Evolutionary conservation across 345 rosid species (phyloP).

Genomic region (Balakata baccata): DNA sequence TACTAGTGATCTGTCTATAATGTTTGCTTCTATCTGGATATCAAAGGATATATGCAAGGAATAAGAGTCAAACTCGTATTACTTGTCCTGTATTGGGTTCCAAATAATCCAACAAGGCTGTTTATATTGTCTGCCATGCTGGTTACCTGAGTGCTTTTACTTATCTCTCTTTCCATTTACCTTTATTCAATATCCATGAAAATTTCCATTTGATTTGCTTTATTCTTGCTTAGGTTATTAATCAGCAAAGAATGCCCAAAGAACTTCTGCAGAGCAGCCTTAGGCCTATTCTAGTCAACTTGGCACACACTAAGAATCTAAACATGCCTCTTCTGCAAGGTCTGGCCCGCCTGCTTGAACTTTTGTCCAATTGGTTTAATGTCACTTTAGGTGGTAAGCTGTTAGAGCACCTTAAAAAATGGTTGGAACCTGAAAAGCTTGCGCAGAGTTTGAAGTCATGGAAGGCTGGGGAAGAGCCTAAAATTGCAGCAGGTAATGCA

Average conservation of each 20-base stretch:
- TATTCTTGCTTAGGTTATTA: slow-evolving; percentile 60
- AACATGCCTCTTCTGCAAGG: slow-evolving; percentile 99
- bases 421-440: slow-evolving; percentile 99
- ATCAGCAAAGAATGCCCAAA: slow-evolving; percentile 98
- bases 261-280: slow-evolving; percentile 99
- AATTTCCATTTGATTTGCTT: slow-evolving; percentile 13
- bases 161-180: neutral
- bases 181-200: neutral
- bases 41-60: neutral
- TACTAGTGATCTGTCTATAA: neutral
- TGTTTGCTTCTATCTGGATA: neutral
- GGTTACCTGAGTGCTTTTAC: neutral
- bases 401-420: slow-evolving; percentile 96
- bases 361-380: slow-evolving; percentile 92
- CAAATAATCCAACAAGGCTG: neutral
- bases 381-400: slow-evolving; percentile 96
- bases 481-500: slow-evolving; percentile 87
- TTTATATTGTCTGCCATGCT: neutral
- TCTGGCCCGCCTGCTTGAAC: slow-evolving; percentile 96
- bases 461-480: slow-evolving; percentile 99
- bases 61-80: neutral
- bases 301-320: slow-evolving; percentile 97
- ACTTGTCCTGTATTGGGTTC: neutral
- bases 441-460: slow-evolving; percentile 88
- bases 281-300: slow-evolving; percentile 90